Conservation (phyloP, 805 yeast genomes). For the Candida saitoana region DNA sequence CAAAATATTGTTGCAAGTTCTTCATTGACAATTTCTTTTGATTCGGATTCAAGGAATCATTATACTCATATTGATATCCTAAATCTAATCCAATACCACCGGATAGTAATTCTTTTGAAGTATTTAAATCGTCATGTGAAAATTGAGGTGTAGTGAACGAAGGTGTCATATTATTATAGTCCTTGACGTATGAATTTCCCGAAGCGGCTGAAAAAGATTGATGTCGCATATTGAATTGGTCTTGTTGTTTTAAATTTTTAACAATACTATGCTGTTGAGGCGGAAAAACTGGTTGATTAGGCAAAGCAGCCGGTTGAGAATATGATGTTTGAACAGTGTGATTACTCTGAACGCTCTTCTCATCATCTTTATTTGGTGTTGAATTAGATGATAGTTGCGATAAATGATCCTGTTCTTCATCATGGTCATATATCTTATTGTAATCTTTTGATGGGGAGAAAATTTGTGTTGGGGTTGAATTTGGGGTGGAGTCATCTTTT, state of each 20-base stretch:
- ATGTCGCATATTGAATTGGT: conserved; percentile 31
- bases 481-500: conserved; percentile 5
- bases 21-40: conserved; percentile 11
- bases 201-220: conserved; percentile 65
- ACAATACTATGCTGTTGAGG: conserved; percentile 10
- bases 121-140: conserved; percentile 13
- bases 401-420: conserved; percentile 4
- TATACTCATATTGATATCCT: conserved; percentile 16
- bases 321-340: neutral
- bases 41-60: conserved; percentile 26
- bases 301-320: neutral
- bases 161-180: conserved; percentile 33
- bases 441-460: conserved; percentile 13
- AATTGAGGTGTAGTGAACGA: conserved; percentile 79
- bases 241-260: conserved; percentile 10
- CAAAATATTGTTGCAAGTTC: conserved; percentile 15
- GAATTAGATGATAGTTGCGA: conserved; percentile 3
- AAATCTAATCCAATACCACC: conserved; percentile 35
- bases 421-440: neutral
- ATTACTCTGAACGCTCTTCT: neutral
- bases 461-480: conserved; percentile 9
- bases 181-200: conserved; percentile 62
- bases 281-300: conserved; percentile 1
- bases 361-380: conserved; percentile 1
- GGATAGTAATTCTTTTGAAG: conserved; percentile 25